Evolutionary conservation across 2,329 filamentous ascomycete species (phyloP), one percentile per base, ranked within the genome.

Genomic region (Neofusicoccum ribis): DNA sequence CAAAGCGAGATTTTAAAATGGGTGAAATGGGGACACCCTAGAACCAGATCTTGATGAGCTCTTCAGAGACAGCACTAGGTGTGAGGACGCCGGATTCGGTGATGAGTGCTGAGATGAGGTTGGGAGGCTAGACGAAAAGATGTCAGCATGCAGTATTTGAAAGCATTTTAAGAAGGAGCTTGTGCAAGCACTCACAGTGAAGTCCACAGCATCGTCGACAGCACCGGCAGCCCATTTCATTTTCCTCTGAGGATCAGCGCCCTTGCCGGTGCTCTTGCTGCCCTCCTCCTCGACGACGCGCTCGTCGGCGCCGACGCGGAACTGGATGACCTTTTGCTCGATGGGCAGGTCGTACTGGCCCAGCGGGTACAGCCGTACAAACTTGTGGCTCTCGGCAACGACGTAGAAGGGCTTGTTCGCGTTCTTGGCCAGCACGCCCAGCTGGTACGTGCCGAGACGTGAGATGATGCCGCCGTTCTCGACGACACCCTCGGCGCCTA

Each of bases 301-400:
- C 23, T 58, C 59, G 5, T 77, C 76, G 12, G 83, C 81, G 44
- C 80, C 81, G 5, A 86, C 87, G 70, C 83, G 84, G 76, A 95
- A 96, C 56, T 91, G 87, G 66, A 95, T 83, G 14, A 96, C 85
- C 39, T 87, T 85, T 78, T 97, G 92, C 73, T 90, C 86, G 69
- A 96, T 88, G 0, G 91, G 91, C 66, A 96, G 81, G 73, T 95
- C 91, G 66, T 89, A 87, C 78, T 97, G 92, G 68, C 89, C 88
- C 23, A 95, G 81, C 1, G 94, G 92, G 72, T 93, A 95, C 64
- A 95, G 85, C 72, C 93, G 86, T 51, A 96, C 92, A 74, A 99
- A 97, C 80, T 99, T 99, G 83, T 99, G 95, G 72, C 91, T 96
- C 81, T 99, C 95, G 1, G 91, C 91, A 5, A 95, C 93, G 17